phyloP scores from a whole-genome alignment of 176 grass and related monocot species.

The Oryza officinalis region DNA sequence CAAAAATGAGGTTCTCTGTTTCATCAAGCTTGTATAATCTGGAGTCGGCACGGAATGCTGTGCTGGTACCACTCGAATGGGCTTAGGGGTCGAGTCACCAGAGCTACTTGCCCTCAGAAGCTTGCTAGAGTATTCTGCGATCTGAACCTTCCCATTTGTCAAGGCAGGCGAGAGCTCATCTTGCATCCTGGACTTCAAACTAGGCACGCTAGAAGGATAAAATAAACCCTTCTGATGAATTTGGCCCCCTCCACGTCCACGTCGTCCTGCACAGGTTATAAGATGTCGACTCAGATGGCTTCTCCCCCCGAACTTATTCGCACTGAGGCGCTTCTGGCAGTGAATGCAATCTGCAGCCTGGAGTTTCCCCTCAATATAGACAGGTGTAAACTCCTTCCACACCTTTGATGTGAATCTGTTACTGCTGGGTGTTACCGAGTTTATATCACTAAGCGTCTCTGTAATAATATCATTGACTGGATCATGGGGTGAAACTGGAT shows the following conservation, averaged over 20 bases:
- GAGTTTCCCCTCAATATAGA: slow-evolving; percentile 49
- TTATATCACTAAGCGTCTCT: slow-evolving; percentile 31
- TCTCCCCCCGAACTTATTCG: slow-evolving; percentile 60
- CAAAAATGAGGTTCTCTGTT: slow-evolving; percentile 33
- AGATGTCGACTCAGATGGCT: slow-evolving; percentile 59
- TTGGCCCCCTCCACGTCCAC: slow-evolving; percentile 22
- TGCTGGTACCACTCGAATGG: slow-evolving; percentile 42
- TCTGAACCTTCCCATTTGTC: slow-evolving; percentile 57
- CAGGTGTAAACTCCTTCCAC: slow-evolving; percentile 53
- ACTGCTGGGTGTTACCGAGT: slow-evolving; percentile 27
- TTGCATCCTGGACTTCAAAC: slow-evolving; percentile 33
- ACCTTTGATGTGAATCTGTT: slow-evolving; percentile 66
- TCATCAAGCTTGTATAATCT: slow-evolving; percentile 41
- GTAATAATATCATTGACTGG: slow-evolving; percentile 24
- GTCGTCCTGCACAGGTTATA: slow-evolving; percentile 46
- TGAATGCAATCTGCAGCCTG: slow-evolving; percentile 52
- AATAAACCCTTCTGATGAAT: slow-evolving; percentile 17
- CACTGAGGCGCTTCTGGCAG: slow-evolving; percentile 55
- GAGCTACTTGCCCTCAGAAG: slow-evolving; percentile 31
- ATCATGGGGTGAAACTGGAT: slow-evolving; percentile 34
- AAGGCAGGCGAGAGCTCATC: slow-evolving; percentile 57
- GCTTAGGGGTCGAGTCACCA: slow-evolving; percentile 22
- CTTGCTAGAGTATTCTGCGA: slow-evolving; percentile 45
- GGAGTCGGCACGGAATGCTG: slow-evolving; percentile 28
- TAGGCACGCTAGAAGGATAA: slow-evolving; percentile 31